phyloP scores from a whole-genome alignment of 352 stramenopile species.

The Pythium vanterpoolii region DNA sequence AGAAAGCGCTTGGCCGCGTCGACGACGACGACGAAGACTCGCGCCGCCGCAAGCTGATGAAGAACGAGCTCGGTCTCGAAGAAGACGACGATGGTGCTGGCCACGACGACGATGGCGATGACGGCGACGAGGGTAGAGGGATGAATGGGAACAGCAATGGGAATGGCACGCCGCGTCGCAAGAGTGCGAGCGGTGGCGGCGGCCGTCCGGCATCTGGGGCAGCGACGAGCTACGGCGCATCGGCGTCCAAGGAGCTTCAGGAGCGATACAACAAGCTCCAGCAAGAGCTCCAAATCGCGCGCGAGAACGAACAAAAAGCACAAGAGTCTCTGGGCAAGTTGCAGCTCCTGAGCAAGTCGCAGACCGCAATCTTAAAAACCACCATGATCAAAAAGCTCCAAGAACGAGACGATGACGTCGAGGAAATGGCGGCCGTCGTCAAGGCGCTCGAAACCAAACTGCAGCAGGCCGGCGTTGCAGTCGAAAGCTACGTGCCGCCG shows the following conservation, averaged over 20 bases:
- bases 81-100: conserved; percentile 36
- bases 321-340: conserved; percentile 81
- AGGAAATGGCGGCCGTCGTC: conserved; percentile 63
- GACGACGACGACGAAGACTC: conserved; percentile 46
- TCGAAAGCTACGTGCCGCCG: conserved; percentile 27
- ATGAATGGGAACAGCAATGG: too few species aligned
- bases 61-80: conserved; percentile 78
- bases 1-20: conserved; percentile 42
- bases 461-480: conserved; percentile 38
- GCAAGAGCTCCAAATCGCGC: conserved; percentile 49
- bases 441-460: conserved; percentile 65
- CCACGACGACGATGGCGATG: conserved; percentile 54
- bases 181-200: conserved; percentile 6
- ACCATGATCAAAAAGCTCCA: conserved; percentile 82
- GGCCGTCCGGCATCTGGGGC: conserved; percentile 16
- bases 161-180: conserved; percentile 10
- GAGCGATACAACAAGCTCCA: conserved; percentile 56
- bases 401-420: conserved; percentile 55
- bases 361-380: conserved; percentile 81
- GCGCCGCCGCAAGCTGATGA: conserved; percentile 59
- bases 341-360: conserved; percentile 80
- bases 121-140: conserved; percentile 19
- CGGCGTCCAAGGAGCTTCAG: conserved; percentile 23
- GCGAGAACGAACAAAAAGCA: conserved; percentile 64
- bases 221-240: conserved; percentile 20